These are phyloP conservation scores for Acacia melanoxylon DNA, from an alignment of 306 rosid species.

Conservation along the genomic window DNA sequence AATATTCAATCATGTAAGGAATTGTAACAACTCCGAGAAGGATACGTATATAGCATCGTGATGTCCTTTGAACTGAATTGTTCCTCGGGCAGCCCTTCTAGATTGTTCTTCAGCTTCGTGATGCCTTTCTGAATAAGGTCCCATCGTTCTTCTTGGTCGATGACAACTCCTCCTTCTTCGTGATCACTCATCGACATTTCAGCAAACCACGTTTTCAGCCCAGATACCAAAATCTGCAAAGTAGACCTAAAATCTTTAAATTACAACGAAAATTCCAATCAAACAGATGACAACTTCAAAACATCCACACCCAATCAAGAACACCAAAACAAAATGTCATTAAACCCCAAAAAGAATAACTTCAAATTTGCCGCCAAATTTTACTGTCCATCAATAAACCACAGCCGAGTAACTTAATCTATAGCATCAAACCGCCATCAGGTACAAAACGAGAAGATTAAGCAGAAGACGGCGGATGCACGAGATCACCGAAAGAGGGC, in stretches of 20 bases:
- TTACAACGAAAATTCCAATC: not conserved
- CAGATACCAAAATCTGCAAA: not conserved
- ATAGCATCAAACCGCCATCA: not conserved
- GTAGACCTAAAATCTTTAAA: not conserved
- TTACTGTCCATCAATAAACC: not conserved
- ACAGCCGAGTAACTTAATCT: not conserved
- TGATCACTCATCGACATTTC: slow-evolving; percentile 25
- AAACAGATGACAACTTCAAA: not conserved
- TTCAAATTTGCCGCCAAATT: not conserved
- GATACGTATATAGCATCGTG: slow-evolving; percentile 35
- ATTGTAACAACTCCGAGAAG: not conserved
- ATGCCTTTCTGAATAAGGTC: slow-evolving; percentile 37
- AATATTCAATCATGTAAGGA: not conserved
- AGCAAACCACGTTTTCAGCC: not conserved
- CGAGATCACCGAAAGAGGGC: not conserved
- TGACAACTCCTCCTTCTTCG: not conserved
- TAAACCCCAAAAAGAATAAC: not conserved
- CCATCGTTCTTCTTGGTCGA: slow-evolving; percentile 39
- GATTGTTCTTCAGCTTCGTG: slow-evolving; percentile 36
- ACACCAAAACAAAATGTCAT: not conserved
- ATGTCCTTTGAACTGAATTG: slow-evolving; percentile 26
- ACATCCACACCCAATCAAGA: not conserved
- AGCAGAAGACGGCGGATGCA: not conserved
- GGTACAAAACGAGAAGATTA: not conserved
- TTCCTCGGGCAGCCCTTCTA: slow-evolving; percentile 38